These are phyloP conservation scores for Nakazawaea ernobii DNA, from an alignment of 805 yeast genomes.

Conservation along the genomic window DNA sequence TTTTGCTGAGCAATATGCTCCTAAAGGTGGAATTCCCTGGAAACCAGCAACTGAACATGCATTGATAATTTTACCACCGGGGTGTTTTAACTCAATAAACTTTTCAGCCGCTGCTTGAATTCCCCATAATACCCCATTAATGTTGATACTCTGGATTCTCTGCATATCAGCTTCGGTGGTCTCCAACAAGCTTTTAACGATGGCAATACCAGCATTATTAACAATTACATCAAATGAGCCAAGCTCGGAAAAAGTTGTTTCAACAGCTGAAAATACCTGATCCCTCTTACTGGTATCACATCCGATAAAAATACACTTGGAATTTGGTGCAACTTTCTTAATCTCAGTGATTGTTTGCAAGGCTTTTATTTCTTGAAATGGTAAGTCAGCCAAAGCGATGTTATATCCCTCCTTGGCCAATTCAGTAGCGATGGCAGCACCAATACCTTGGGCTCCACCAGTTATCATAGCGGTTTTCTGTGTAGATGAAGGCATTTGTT, in stretches of 20 bases:
- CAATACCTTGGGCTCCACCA: constrained; percentile 61
- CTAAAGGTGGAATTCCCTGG: constrained; percentile 24
- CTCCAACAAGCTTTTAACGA: constrained; percentile 21
- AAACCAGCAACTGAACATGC: constrained; percentile 31
- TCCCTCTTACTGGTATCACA: constrained; percentile 21
- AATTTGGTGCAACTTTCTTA: constrained; percentile 13
- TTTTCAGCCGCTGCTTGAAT: constrained; percentile 28
- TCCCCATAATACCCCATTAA: constrained; percentile 27
- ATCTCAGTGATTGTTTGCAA: constrained; percentile 18
- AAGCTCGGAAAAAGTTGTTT: constrained; percentile 20
- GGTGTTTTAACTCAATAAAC: constrained; percentile 20
- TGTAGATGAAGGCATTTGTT: neutral
- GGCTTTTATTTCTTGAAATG: constrained; percentile 17
- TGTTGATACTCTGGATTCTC: constrained; percentile 21
- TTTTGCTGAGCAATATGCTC: constrained; percentile 29
- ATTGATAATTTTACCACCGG: constrained; percentile 33
- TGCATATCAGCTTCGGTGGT: constrained; percentile 23
- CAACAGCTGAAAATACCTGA: constrained; percentile 22
- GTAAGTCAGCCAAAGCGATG: constrained; percentile 28
- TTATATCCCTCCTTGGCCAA: constrained; percentile 37
- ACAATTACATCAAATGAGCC: constrained; percentile 31
- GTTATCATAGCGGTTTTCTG: constrained; percentile 39
- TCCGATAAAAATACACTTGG: constrained; percentile 19
- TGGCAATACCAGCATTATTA: constrained; percentile 31
- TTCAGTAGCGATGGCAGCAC: constrained; percentile 39